Base-by-base conservation (phyloP, 129 eudicot genomes). In the Ambrosia artemisiifolia region DNA sequence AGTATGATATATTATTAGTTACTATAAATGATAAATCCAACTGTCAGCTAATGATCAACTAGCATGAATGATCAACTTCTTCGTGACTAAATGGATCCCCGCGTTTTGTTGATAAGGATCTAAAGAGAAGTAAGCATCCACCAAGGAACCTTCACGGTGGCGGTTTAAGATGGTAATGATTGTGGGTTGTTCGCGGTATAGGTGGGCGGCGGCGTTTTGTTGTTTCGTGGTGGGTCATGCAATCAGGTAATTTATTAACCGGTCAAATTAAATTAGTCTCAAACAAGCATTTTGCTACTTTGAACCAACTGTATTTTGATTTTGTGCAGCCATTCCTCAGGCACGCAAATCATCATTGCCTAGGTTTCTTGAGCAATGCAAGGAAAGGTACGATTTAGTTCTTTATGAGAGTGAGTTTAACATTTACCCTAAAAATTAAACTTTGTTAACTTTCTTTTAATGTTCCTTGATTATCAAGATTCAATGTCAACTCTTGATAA, bases 301-400 rank as follows among this genome's bases (percentile, higher is more conserved):
- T 71, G 20, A 40, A 24, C 36, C 14, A 11, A 47, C 30, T 33
- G 32, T 70, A 35, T 80, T 63, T 18, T 67, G 19, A 35, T 78
- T 63, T 18, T 67, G 19, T 86, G 83, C 87, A 90, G 93, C 90
- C 76, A 80, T 85, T 66, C 93, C 93, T 60, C 91, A 90, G 81
- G 88, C 87, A 4, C 85, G 87, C 76, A 85, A 87, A 67, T 94
- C 96, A 81, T 90, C 96, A 35, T 76, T 90, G 75, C 86, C 91
- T 71, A 80, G 94, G 8, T 90, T 87, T 74, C 74, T 90, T 64
- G 88, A 87, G 86, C 82, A 84, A 78, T 93, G 93, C 70, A 86
- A 82, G 74, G 96, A 90, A 78, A 90, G 96, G 96, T 90, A 86
- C 14, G 34, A 11, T 62, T 62, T 62, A 62, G 12, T 7, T 61